These are phyloP conservation scores for Penicillium sp. DNA, from an alignment of 2,329 filamentous ascomycete genomes.

Conservation along the genomic window DNA sequence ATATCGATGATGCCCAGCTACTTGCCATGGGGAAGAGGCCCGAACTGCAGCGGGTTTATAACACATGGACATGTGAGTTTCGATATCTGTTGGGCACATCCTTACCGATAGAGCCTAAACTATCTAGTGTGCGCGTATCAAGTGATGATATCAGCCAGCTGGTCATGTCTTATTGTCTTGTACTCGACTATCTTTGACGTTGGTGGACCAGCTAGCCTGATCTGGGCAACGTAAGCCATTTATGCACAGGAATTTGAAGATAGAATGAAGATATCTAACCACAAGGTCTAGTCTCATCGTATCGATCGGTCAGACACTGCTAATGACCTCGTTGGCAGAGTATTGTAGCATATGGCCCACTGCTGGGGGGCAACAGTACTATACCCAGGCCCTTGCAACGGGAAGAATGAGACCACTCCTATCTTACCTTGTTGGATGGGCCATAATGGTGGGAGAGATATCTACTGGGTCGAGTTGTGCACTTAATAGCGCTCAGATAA, in stretches of 20 bases:
- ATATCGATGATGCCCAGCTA: neutral
- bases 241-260: too few species aligned
- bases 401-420: neutral
- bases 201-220: neutral
- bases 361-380: neutral
- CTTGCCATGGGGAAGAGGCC: neutral
- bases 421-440: neutral
- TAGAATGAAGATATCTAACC: neutral
- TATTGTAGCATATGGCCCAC: constrained; percentile 1
- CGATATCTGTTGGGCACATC: neutral
- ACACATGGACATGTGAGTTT: neutral
- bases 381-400: neutral
- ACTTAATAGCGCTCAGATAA: neutral
- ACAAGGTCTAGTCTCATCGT: neutral
- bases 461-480: neutral
- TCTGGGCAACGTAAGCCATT: neutral
- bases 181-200: neutral
- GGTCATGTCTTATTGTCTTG: neutral
- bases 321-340: neutral
- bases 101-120: neutral
- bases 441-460: constrained; percentile 2
- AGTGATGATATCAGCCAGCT: constrained; percentile 1
- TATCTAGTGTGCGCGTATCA: neutral
- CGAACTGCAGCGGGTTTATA: neutral
- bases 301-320: neutral